Base-by-base conservation (phyloP, 106 monocot species). In the Cymbidium sinense region DNA sequence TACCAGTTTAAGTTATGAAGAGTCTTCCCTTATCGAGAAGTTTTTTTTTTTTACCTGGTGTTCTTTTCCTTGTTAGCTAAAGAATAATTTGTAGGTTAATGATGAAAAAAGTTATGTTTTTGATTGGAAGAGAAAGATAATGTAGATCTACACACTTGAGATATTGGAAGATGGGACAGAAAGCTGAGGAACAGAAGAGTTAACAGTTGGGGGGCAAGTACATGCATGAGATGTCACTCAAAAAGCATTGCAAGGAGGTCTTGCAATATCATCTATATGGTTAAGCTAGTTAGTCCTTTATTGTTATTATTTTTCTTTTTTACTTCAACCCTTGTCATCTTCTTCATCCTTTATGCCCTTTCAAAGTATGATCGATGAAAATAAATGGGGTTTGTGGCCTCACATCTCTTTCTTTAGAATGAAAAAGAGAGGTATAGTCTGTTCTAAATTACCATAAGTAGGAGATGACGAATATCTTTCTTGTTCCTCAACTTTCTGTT, bases 171-270 rank as follows among this genome's bases (percentile, higher is more conserved):
- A 90, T 90, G 87, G 82, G 90, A 85, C 85, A 85, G 78, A 85
- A 87, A 86, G 86, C 75, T 85, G 85, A 82, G 79, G 79, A 90
- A 90, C 85, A 80, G 86, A 84, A 90, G 80, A 41, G 77, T 78
- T 75, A 70, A 83, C 76, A 82, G 83, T 77, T 78, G 30, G 70
- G 37, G 58, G 47, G 58, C 27, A 79, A 76, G 83, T 86, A 89
- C 71, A 71, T 71, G 37, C n/a, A 71, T 71, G 36, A 71, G 71
- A 39, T 36, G 71, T 37, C 21, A 71, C n/a, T 37, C 1, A 71
- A 36, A 71, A 39, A 71, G 36, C 71, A 36, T 71, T 39, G 20
- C 19, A 71, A 71, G 70, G 36, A 70, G 20, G 37, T 8, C 21
- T 5, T 70, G 18, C 36, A 20, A 33, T 39, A 37, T 35, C 20